Evolutionary conservation across 345 rosid genomes (phyloP).

Genomic region (Gossypium rotundifolium): DNA sequence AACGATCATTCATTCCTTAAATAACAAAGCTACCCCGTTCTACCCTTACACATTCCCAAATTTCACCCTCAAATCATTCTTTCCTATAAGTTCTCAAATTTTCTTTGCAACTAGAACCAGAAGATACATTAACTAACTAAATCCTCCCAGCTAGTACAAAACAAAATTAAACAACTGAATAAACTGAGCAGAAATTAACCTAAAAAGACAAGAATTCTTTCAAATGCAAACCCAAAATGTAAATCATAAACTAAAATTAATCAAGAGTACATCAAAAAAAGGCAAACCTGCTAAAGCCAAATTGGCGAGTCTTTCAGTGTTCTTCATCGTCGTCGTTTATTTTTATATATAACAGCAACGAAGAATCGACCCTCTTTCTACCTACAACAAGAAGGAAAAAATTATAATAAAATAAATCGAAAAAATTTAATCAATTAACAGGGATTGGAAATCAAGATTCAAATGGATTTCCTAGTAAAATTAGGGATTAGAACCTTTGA

Average conservation of each 20-base stretch:
- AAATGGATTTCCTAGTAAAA: constrained; percentile 8
- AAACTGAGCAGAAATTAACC: neutral
- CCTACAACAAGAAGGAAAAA: neutral
- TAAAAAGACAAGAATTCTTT: neutral
- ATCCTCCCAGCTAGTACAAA: neutral
- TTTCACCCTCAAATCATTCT: neutral
- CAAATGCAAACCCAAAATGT: neutral
- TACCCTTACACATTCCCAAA: neutral
- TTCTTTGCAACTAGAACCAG: neutral
- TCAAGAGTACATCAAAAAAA: neutral
- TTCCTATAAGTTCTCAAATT: neutral
- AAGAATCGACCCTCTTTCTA: neutral
- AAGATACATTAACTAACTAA: neutral
- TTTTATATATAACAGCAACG: neutral
- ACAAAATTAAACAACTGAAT: neutral
- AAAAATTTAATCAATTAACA: neutral
- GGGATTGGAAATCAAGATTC: neutral
- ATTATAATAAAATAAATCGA: neutral
- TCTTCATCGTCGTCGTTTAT: constrained; percentile 48
- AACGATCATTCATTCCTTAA: neutral
- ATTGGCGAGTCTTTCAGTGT: constrained; percentile 67
- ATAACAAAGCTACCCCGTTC: neutral
- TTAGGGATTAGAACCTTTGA: constrained; percentile 3
- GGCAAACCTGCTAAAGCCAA: constrained; percentile 71
- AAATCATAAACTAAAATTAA: neutral